Base-by-base conservation (phyloP, 345 rosid genomes). In the Arabidopsis suecica region DNA sequence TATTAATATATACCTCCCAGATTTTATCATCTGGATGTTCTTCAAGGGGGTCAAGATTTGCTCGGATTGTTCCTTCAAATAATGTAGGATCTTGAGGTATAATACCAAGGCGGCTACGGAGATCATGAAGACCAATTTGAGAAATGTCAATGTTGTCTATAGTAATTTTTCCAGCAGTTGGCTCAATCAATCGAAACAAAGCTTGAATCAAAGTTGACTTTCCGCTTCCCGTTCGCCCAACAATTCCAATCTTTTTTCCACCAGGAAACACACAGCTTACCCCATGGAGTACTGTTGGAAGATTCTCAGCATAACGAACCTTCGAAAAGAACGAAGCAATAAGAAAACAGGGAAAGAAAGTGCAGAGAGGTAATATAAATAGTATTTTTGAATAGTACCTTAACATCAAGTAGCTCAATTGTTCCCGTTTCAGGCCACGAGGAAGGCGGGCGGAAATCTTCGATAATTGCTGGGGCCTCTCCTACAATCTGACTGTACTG, bases 1-100 rank as follows among this genome's bases (percentile, higher is more conserved):
- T 62, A 44, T 37, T 42, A 6, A 22, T 48, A 42, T 25, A 20
- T 41, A 94, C 97, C 99, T 92, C 84, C 99, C 99, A 96, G 80
- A 96, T 79, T 67, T 87, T 86, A 48, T 84, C 85, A 85, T 96
- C 99, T 32, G 94, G 74, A 76, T 88, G 98, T 80, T 96, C 99
- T 76, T 85, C 94, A 73, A 96, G 98, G 44, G 98, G 99, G 73
- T 96, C 99, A 58, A 96, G 99, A 80, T 96, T 96, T 57, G 82
- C 88, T 79, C 99, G 79, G 67, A 96, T 87, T 48, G 98, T 93
- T 68, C 99, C 99, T 84, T 92, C 99, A 76, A 93, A 93, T 68
- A 96, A 80, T 44, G 96, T 91, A 51, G 99, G 99, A 84, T 96
- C 99, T 80, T 96, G 99, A 60, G 99, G 99, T 80, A 96, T 93